Percentiles rank a stretch among this genome's conserved stretches.
Evolutionary conservation across 75 land plant species (phyloP).

Genomic region (Picea glauca): DNA sequence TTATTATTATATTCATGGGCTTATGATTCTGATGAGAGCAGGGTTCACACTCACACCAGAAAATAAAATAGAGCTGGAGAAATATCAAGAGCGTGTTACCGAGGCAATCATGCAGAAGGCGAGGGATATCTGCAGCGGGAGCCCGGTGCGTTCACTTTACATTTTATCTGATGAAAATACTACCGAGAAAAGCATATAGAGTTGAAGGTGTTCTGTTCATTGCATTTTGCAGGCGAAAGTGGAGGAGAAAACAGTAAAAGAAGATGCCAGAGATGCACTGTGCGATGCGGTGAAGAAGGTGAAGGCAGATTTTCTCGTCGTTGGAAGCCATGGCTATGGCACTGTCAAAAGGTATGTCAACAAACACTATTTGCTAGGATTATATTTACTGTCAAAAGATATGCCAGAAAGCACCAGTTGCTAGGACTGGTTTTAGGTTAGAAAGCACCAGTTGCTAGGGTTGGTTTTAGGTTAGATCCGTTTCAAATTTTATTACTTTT

Average conservation of each 20-base stretch:
- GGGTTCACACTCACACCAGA: constrained; percentile 12
- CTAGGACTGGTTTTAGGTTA: too few species aligned
- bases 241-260: background rate
- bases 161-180: too few species aligned
- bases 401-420: too few species aligned
- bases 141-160: background rate
- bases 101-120: constrained; percentile 25
- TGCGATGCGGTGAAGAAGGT: constrained; percentile 16
- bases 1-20: background rate
- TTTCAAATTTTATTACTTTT: too few species aligned
- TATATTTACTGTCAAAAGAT: too few species aligned
- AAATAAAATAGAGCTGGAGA: background rate
- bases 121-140: constrained; percentile 19
- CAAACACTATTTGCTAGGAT: background rate
- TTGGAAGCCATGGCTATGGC: constrained; percentile 20
- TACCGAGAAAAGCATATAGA: too few species aligned
- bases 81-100: constrained; percentile 7
- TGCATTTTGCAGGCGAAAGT: background rate
- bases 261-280: constrained; percentile 17
- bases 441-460: too few species aligned
- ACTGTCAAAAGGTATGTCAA: constrained; percentile 14
- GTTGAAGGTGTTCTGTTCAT: too few species aligned
- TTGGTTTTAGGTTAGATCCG: too few species aligned
- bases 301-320: constrained; percentile 12
- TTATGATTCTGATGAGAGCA: background rate